Evolutionary conservation across 1,284 basidiomycete genomes (phyloP), one percentile per base, ranked within the genome.

Genomic region (Ganoderma lingzhi): DNA sequence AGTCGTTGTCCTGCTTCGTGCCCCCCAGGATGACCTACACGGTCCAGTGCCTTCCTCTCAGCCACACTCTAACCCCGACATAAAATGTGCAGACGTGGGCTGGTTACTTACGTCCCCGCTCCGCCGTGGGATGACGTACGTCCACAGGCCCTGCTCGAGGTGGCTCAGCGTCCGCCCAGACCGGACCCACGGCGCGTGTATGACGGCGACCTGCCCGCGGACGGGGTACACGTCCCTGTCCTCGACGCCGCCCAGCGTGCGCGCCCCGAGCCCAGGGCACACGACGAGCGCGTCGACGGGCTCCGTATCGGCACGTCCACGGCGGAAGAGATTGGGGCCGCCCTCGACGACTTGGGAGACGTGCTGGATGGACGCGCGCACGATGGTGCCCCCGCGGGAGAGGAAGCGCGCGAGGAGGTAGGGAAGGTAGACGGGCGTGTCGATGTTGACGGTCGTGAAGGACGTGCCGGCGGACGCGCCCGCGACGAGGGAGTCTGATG

Each of bases 111-210:
- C 93, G 71, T 92, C 86, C 37, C 92, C 90, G 70, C 85, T 87
- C 53, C 85, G 81, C 71, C 90, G 83, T 30, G 93, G 93, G 73
- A 95, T 92, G 69, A 92, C 84, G 79, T 94, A 95, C 48, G 88
- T 88, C 81, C 86, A 87, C 0, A 82, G 80, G 8, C 87, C 88
- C 19, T 84, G 81, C 6, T 78, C 83, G 5, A 77, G 75, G 35
- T 80, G 82, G 64, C 84, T 85, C 19, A 88, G 77, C 0, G 90
- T 89, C 69, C 85, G 82, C 19, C 92, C 93, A 70, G 86, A 86
- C 59, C 80, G 84, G 62, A 95, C 76, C 86, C 85, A 86, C 1
- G 86, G 86, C 8, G 87, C 87, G 14, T 80, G 76, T 8, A 89
- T 73, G 12, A 86, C 73, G 15, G 86, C 83, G 1, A 86, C 83